Percentiles rank a stretch among this genome's conserved stretches.
These are phyloP conservation scores for Orbilia blumenaviensis DNA, from an alignment of 2,329 filamentous ascomycete species.

Conservation along the genomic window DNA sequence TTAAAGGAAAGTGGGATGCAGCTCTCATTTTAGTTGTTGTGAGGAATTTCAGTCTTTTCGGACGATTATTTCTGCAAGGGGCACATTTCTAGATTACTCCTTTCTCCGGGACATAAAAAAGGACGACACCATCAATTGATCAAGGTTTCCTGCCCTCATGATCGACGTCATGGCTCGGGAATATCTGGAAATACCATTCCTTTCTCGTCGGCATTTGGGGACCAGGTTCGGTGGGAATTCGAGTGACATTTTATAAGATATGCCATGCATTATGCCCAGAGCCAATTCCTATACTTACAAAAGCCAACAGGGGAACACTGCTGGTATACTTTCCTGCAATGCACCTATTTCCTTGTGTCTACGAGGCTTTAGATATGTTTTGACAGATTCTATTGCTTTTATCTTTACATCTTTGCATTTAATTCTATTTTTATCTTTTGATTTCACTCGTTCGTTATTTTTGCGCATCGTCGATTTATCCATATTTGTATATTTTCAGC, in stretches of 20 bases:
- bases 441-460: neutral
- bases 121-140: neutral
- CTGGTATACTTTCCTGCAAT: neutral
- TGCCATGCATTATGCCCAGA: conserved; percentile 8
- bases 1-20: neutral
- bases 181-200: neutral
- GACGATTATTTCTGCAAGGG: conserved; percentile 19
- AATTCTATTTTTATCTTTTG: neutral
- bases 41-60: conserved; percentile 24
- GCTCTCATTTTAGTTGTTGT: neutral
- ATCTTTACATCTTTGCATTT: neutral
- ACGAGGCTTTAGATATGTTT: conserved; percentile 14
- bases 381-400: conserved; percentile 20
- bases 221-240: neutral
- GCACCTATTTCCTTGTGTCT: neutral
- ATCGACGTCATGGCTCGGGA: neutral
- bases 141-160: neutral
- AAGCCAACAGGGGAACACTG: conserved; percentile 7
- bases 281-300: conserved; percentile 8
- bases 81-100: neutral
- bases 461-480: neutral
- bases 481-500: neutral
- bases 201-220: neutral
- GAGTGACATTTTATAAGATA: neutral
- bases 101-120: neutral